Evolutionary conservation across 148 eudicot genomes (phyloP), one percentile per base, ranked within the genome.

Genomic region (Drosera capensis): DNA sequence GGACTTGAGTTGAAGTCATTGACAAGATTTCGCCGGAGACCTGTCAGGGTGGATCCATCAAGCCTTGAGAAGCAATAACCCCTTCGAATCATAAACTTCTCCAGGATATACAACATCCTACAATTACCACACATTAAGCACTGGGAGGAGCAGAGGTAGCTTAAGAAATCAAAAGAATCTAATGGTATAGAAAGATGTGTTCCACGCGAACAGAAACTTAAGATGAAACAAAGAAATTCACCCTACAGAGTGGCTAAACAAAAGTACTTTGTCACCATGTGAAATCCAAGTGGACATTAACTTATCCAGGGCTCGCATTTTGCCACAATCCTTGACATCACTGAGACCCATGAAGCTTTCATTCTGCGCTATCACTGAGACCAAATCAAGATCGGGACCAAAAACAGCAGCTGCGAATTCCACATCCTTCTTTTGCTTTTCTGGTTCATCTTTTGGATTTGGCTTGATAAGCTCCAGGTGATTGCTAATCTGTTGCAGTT

Each of bases 1-100:
- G 97, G 95, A 69, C 97, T 84, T 63, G 97, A 75, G 60, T 90
- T 90, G 58, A 90, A 90, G 65, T 84, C 87, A 44, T 90, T 83
- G 47, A 90, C 97, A 16, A 84, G 93, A 71, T 73, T 64, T 52
- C 84, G 97, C 20, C 97, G 97, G 63, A 60, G 26, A 35, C 78
- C 69, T 8, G 93, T 80, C 13, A 95, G 97, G 45, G 87, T 90
- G 35, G 95, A 80, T 5, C 97, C 97, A 64, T 90, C 95, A 48
- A 90, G 93, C 53, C 97, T 78, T 58, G 86, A 75, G 60, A 71
- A 90, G 73, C 73, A 61, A 63, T 80, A 78, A 39, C 97, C 97
- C 65, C 78, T 90, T 26, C 97, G 87, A 45, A 82, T 84, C 51
- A 90, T 67, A 53, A 80, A 77, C 71, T 80, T 90, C 44, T 84